Evolutionary conservation across 2,329 filamentous ascomycete species (phyloP).

Genomic region (Apiospora koreana): DNA sequence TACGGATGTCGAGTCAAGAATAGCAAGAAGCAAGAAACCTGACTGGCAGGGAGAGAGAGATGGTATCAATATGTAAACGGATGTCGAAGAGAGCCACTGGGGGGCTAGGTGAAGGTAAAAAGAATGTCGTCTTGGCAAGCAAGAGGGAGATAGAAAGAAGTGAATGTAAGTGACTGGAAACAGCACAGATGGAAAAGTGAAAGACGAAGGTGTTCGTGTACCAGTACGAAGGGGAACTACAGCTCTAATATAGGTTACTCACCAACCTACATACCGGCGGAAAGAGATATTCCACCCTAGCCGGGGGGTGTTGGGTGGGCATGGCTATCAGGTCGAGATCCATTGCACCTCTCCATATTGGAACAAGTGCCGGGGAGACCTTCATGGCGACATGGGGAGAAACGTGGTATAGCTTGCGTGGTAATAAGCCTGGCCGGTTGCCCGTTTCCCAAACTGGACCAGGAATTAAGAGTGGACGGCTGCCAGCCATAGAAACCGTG

Average conservation of each 20-base stretch:
- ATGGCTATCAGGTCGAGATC: background rate
- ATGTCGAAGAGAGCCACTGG: slow-evolving; percentile 10
- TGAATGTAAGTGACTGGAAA: slow-evolving; percentile 11
- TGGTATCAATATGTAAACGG: slow-evolving; percentile 4
- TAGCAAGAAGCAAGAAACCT: background rate
- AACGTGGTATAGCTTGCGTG: background rate
- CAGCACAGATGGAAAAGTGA: slow-evolving; percentile 9
- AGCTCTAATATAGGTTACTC: slow-evolving; percentile 1
- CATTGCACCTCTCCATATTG: slow-evolving; percentile 6
- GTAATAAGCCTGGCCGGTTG: background rate
- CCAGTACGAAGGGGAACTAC: slow-evolving; percentile 4
- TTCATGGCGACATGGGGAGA: background rate
- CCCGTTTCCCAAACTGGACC: background rate
- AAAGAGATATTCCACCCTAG: background rate
- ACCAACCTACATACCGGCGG: background rate
- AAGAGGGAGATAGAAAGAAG: slow-evolving; percentile 1
- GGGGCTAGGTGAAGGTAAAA: slow-evolving; percentile 9
- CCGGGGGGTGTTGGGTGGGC: background rate
- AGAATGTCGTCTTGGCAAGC: background rate
- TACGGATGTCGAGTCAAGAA: background rate
- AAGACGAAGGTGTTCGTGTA: background rate
- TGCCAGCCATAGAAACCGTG: slow-evolving; percentile 4
- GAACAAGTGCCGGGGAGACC: slow-evolving; percentile 6
- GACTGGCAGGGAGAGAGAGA: slow-evolving; percentile 5
- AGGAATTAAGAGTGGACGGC: background rate